Evolutionary conservation across 805 yeast genomes (phyloP).

Genomic region (Ogataea trehaloabstinens): DNA sequence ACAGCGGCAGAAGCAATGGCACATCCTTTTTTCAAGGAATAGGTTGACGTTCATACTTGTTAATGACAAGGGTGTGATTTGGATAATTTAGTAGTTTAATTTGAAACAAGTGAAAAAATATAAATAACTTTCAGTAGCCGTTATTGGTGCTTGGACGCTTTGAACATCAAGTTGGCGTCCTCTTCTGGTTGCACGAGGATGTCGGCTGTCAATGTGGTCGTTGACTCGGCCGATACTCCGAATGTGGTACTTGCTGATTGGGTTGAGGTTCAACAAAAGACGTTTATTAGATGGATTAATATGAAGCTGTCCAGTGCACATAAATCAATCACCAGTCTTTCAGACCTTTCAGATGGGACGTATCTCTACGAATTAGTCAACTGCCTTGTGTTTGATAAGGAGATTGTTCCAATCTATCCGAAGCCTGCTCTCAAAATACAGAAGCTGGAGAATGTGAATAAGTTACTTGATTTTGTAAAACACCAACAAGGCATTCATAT

Average conservation of each 20-base stretch:
- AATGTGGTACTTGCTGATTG: slow-evolving; percentile 28
- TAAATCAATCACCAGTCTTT: slow-evolving; percentile 23
- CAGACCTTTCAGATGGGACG: slow-evolving; percentile 42
- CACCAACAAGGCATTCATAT: slow-evolving; percentile 37
- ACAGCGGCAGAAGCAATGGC: slow-evolving; percentile 88
- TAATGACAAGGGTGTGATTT: slow-evolving; percentile 1
- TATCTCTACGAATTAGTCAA: slow-evolving; percentile 37
- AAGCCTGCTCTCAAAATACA: slow-evolving; percentile 44
- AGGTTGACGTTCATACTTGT: slow-evolving; percentile 2
- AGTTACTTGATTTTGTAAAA: slow-evolving; percentile 40
- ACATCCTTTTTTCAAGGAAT: slow-evolving; percentile 42
- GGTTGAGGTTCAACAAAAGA: slow-evolving; percentile 44
- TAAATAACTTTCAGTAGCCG: too few species aligned
- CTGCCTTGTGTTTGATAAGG: slow-evolving; percentile 23
- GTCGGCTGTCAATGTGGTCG: background rate
- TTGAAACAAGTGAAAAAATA: too few species aligned
- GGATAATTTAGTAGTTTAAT: too few species aligned
- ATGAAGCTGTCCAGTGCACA: slow-evolving; percentile 30
- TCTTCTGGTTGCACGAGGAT: too few species aligned
- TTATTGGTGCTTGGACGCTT: too few species aligned
- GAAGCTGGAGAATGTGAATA: slow-evolving; percentile 45
- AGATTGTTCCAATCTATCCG: slow-evolving; percentile 27
- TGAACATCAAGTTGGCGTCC: too few species aligned
- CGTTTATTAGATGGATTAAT: slow-evolving; percentile 52
- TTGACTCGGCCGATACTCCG: background rate